Evolutionary conservation across 2,329 filamentous ascomycete genomes (phyloP).

Genomic region (Phyllosticta paracitricarpa): DNA sequence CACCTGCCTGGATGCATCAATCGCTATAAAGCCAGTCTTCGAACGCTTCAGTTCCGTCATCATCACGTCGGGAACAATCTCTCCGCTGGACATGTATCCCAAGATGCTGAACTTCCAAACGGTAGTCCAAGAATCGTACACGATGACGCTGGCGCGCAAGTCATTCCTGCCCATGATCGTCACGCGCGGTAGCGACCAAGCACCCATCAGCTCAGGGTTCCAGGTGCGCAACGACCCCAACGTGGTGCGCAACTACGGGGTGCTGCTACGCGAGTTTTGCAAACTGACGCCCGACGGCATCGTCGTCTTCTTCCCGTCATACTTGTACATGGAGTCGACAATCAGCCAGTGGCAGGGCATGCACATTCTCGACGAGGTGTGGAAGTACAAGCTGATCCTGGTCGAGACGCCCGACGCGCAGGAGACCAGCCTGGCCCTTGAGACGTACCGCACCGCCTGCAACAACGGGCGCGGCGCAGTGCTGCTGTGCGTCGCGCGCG

Average conservation of each 20-base stretch:
- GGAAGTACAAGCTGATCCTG: constrained; percentile 97
- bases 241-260: constrained; percentile 95
- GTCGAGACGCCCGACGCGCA: constrained; percentile 97
- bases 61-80: constrained; percentile 95
- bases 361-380: constrained; percentile 93
- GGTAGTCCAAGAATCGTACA: constrained; percentile 93
- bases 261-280: constrained; percentile 84
- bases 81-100: constrained; percentile 95
- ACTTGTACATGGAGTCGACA: constrained; percentile 98
- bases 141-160: constrained; percentile 84
- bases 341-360: constrained; percentile 99
- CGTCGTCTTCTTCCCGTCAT: constrained; percentile 98
- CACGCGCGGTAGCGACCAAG: constrained; percentile 88
- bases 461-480: constrained; percentile 94
- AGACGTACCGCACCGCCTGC: constrained; percentile 95
- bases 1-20: constrained; percentile 91
- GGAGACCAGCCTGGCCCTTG: constrained; percentile 87
- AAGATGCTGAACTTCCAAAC: constrained; percentile 94
- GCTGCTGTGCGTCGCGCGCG: constrained; percentile 86
- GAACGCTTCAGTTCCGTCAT: constrained; percentile 97
- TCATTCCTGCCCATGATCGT: constrained; percentile 99
- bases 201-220: constrained; percentile 85
- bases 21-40: constrained; percentile 95
- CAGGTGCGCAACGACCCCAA: constrained; percentile 91
- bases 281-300: constrained; percentile 94